Evolutionary conservation across 768 basidiomycete genomes (phyloP).

Genomic region (Boletus bicolor): DNA sequence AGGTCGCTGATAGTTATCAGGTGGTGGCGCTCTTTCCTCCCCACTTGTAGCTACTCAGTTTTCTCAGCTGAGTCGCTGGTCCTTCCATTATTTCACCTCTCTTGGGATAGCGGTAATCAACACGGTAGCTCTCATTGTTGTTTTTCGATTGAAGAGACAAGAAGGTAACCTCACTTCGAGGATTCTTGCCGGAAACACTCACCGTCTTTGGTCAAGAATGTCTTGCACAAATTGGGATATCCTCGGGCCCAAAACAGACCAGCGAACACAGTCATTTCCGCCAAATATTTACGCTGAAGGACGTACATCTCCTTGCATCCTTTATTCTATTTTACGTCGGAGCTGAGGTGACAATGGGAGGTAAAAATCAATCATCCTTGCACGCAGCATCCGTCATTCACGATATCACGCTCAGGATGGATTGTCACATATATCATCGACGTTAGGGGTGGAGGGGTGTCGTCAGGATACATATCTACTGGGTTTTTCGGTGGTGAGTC

Average conservation of each 20-base stretch:
- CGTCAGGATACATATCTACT: slow-evolving; percentile 46
- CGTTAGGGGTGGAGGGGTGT: slow-evolving; percentile 41
- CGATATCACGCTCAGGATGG: slow-evolving; percentile 45
- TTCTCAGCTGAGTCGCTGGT: slow-evolving; percentile 36
- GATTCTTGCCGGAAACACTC: background rate
- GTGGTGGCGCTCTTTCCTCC: slow-evolving; percentile 47
- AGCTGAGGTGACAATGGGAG: slow-evolving; percentile 50
- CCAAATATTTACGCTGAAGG: slow-evolving; percentile 42
- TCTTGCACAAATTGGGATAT: slow-evolving; percentile 36
- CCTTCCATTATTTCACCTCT: slow-evolving; percentile 46
- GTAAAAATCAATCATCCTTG: slow-evolving; percentile 17
- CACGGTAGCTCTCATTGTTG: slow-evolving; percentile 42
- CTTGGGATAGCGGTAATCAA: slow-evolving; percentile 64
- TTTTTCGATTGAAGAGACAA: slow-evolving; percentile 66
- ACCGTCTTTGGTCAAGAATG: slow-evolving; percentile 30
- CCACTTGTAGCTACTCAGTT: slow-evolving; percentile 58
- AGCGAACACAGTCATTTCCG: slow-evolving; percentile 39
- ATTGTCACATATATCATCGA: slow-evolving; percentile 57
- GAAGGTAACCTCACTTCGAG: slow-evolving; percentile 44
- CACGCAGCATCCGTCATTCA: background rate
- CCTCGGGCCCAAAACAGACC: slow-evolving; percentile 17
- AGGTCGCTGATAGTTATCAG: slow-evolving; percentile 17
- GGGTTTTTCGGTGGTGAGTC: slow-evolving; percentile 34
- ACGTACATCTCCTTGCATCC: slow-evolving; percentile 45
- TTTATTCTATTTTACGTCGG: slow-evolving; percentile 49